These are phyloP conservation scores for Aspergillus nanangensis DNA, from an alignment of 495 filamentous ascomycete species.

Conservation along the genomic window DNA sequence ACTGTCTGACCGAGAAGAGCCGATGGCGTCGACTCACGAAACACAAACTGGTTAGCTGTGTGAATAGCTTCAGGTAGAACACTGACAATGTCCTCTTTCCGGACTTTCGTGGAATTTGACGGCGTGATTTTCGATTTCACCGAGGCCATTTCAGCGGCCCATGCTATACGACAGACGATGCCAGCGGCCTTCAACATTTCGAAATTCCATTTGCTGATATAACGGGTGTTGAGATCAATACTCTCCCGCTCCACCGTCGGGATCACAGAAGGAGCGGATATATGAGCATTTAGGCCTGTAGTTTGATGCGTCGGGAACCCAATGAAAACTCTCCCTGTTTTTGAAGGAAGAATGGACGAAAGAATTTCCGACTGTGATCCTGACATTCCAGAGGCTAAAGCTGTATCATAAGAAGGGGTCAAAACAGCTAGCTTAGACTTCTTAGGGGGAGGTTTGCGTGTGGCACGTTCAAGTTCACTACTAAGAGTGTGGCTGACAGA, in stretches of 20 bases:
- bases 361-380: constrained; percentile 73
- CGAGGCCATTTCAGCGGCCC: constrained; percentile 76
- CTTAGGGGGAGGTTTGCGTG: constrained; percentile 93
- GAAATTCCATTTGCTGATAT: constrained; percentile 92
- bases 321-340: constrained; percentile 88
- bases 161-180: constrained; percentile 83
- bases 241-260: constrained; percentile 98
- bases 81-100: constrained; percentile 55
- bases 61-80: constrained; percentile 77
- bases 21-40: constrained; percentile 83
- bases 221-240: constrained; percentile 92
- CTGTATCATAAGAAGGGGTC: constrained; percentile 86
- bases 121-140: constrained; percentile 47
- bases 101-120: constrained; percentile 50
- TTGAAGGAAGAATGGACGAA: constrained; percentile 81
- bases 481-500: constrained; percentile 63
- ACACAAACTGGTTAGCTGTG: constrained; percentile 68
- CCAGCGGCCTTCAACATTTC: constrained; percentile 91
- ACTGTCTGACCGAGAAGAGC: constrained; percentile 74
- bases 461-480: constrained; percentile 88
- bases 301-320: constrained; percentile 97
- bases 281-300: constrained; percentile 87
- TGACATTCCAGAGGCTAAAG: constrained; percentile 54
- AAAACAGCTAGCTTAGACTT: constrained; percentile 78
- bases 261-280: constrained; percentile 97